A percentile compares a stretch with the other conserved stretches of the same genome.
Conservation (phyloP, 1,284 basidiomycete genomes). For the Sphagnurus paluster region DNA sequence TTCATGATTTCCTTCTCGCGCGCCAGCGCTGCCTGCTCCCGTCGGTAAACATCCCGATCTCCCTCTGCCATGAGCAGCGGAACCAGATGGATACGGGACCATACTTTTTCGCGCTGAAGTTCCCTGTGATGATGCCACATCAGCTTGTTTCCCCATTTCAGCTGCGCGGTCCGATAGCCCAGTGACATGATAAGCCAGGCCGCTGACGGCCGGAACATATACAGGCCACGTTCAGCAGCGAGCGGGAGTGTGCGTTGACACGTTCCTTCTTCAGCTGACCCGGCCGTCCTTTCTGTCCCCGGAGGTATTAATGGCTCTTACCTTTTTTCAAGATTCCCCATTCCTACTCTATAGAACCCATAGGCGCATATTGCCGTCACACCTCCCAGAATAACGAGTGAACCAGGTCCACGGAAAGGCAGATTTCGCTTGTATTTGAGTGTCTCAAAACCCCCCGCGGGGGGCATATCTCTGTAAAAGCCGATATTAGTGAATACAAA, state of each 20-base stretch:
- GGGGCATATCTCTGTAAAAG: slow-evolving; percentile 87
- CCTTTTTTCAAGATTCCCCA: slow-evolving; percentile 92
- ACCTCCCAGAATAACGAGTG: slow-evolving; percentile 82
- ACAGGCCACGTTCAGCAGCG: slow-evolving; percentile 56
- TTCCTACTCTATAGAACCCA: slow-evolving; percentile 92
- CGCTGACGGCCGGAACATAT: slow-evolving; percentile 65
- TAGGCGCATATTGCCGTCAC: slow-evolving; percentile 85
- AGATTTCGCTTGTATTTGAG: slow-evolving; percentile 97
- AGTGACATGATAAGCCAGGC: slow-evolving; percentile 42
- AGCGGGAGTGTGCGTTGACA: slow-evolving; percentile 52
- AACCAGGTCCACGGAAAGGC: slow-evolving; percentile 89
- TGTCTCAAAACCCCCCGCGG: slow-evolving; percentile 88
- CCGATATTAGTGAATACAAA: slow-evolving; percentile 16
- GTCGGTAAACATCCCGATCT: slow-evolving; percentile 88
- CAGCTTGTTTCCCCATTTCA: slow-evolving; percentile 39
- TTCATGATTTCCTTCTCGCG: slow-evolving; percentile 95
- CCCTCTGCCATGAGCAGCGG: slow-evolving; percentile 91
- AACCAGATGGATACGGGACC: slow-evolving; percentile 95
- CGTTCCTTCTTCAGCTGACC: slow-evolving; percentile 66
- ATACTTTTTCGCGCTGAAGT: slow-evolving; percentile 89
- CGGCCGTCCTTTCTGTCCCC: slow-evolving; percentile 22
- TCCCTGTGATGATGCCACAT: slow-evolving; percentile 69
- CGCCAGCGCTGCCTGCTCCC: slow-evolving; percentile 75
- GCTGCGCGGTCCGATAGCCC: slow-evolving; percentile 37
- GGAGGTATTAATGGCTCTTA: slow-evolving; percentile 44